Base-by-base conservation (phyloP, 164 flowering plant genomes). In the Liquidambar formosana region DNA sequence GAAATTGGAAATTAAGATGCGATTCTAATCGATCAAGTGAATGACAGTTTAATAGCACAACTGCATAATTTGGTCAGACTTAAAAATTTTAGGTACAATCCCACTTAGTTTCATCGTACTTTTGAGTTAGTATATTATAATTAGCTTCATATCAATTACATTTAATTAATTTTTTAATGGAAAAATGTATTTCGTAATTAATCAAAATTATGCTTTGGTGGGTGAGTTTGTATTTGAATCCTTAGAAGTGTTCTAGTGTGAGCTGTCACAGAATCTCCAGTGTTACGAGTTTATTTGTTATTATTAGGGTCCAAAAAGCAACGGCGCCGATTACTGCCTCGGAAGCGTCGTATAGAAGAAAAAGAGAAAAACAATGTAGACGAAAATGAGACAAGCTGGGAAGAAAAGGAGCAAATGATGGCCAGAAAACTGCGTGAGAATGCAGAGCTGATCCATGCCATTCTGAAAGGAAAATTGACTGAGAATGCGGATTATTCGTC, bases 391-490 rank as follows among this genome's bases (percentile, higher is more conserved):
- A 15, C 49, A 1, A 46, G 69, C 49, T 9, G 12, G 22, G 71
- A 69, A 72, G 69, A 49, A 6, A 57, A 51, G 27, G 76, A 80
- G 71, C 74, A 70, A 28, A 80, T 48, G 26, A 11, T 78, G 52
- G 72, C 59, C 8, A 63, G 33, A 33, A 77, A 76, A 61, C 74
- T 85, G 56, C 71, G 49, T 4, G 81, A 65, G 57, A 71, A 66
- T 12, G 80, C 84, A 0, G 76, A 81, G 52, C 60, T 62, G 57
- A 78, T 88, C 21, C 80, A 80, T 48, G 73, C 81, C 1, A 78
- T 88, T 63, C 62, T 84, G 16, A 57, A 67, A 59, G 82, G 77
- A 54, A 78, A 77, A 18, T 43, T 76, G 23, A 25, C 49, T 0
- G 79, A 80, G 57, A 75, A 56, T 47, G 58, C 71, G 48, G 76